phyloP scores from a whole-genome alignment of 805 yeast genomes.

The Myxozyma geophila region DNA sequence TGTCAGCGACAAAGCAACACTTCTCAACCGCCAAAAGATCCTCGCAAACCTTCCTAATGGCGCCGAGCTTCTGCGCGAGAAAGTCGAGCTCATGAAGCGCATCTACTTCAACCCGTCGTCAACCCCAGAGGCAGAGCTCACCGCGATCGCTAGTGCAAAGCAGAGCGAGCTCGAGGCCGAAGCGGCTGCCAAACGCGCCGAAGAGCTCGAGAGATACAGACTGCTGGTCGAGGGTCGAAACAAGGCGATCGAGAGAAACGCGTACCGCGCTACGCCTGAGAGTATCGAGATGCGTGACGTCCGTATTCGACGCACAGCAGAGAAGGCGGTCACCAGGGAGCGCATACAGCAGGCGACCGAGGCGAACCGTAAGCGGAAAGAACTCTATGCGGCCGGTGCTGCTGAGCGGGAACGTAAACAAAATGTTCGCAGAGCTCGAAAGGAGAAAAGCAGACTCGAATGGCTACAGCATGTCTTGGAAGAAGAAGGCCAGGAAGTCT shows the following conservation, averaged over 20 bases:
- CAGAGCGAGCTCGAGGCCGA: slow-evolving; percentile 6
- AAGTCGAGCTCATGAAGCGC: slow-evolving; percentile 62
- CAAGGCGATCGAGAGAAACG: not conserved
- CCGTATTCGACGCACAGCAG: not conserved
- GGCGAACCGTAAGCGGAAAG: not conserved
- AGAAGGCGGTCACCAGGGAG: not conserved
- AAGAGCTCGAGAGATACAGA: not conserved
- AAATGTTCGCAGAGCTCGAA: too few relatives aligned
- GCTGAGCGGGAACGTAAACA: not conserved
- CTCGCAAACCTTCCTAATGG: slow-evolving; percentile 56
- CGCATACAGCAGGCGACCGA: not conserved
- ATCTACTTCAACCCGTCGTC: slow-evolving; percentile 44
- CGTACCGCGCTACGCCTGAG: slow-evolving; percentile 2
- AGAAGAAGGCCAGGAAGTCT: not conserved
- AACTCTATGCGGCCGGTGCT: not conserved
- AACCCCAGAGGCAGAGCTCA: slow-evolving; percentile 6
- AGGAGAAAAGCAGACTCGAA: not conserved
- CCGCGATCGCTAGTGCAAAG: slow-evolving; percentile 6
- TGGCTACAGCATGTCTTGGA: slow-evolving; percentile 2
- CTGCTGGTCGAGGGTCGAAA: not conserved
- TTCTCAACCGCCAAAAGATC: slow-evolving; percentile 60
- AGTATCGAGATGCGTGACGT: not conserved
- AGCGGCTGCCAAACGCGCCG: not conserved
- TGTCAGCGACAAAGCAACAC: slow-evolving; percentile 58
- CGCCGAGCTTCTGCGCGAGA: slow-evolving; percentile 56